Conservation (phyloP, 179 eudicot species). For the Amaranthus tricolor region DNA sequence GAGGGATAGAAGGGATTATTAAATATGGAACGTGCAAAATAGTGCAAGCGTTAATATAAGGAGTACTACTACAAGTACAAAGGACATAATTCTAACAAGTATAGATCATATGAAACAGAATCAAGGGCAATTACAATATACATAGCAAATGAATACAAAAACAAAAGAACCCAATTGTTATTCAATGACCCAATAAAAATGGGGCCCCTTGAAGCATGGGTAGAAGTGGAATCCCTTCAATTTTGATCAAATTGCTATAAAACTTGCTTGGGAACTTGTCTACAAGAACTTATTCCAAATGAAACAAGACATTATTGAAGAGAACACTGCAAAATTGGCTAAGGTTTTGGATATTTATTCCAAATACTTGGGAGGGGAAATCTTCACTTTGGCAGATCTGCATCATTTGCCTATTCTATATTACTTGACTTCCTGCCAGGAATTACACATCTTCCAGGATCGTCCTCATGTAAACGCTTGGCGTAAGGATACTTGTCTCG, state of each 20-base stretch:
- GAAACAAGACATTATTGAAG: slow-evolving; percentile 40
- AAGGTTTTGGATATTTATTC: slow-evolving; percentile 65
- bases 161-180: slow-evolving; percentile 37
- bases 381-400: slow-evolving; percentile 59
- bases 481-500: slow-evolving; percentile 62
- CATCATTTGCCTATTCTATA: slow-evolving; percentile 59
- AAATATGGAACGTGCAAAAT: too few species aligned
- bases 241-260: slow-evolving; percentile 31
- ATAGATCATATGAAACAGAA: slow-evolving; percentile 28
- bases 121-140: slow-evolving; percentile 81
- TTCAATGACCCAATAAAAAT: slow-evolving; percentile 18
- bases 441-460: slow-evolving; percentile 28
- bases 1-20: too few species aligned
- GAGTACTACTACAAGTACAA: neutral
- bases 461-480: slow-evolving; percentile 46
- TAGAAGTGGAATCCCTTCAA: slow-evolving; percentile 71
- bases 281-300: slow-evolving; percentile 17
- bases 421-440: slow-evolving; percentile 37
- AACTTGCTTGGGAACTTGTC: slow-evolving; percentile 26
- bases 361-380: slow-evolving; percentile 56
- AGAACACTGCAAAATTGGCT: slow-evolving; percentile 42
- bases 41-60: too few species aligned
- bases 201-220: slow-evolving; percentile 52
- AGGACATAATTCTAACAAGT: neutral
- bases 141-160: slow-evolving; percentile 49